A percentile compares a stretch with the other conserved stretches of the same genome.
Evolutionary conservation across 2,329 filamentous ascomycete genomes (phyloP).

Genomic region (Fusarium secorum): DNA sequence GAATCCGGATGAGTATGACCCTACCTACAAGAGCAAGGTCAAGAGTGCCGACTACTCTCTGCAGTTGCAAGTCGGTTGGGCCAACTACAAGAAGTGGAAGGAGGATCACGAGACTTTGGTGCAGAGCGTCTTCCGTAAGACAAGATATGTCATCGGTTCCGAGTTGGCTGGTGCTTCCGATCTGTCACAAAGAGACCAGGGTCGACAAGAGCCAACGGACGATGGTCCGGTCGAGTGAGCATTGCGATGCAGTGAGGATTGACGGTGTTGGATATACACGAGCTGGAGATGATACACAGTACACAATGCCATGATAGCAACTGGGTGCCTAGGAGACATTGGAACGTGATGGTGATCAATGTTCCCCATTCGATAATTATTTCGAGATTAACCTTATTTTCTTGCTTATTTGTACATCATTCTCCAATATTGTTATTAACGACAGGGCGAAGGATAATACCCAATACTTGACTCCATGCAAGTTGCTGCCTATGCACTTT

Average conservation of each 20-base stretch:
- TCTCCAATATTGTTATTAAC: not conserved
- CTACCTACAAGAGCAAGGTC: not conserved
- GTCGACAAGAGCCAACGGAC: not conserved
- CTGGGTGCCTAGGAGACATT: not conserved
- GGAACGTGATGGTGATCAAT: too few species aligned
- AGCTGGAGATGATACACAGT: too few species aligned
- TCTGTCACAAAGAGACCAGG: not conserved
- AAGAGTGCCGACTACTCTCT: not conserved
- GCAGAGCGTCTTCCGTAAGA: not conserved
- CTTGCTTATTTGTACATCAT: fast-evolving
- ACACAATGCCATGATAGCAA: not conserved
- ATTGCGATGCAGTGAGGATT: fast-evolving
- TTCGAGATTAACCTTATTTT: not conserved
- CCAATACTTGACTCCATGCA: not conserved
- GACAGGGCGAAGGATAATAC: not conserved
- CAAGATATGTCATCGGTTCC: not conserved
- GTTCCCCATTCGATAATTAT: not conserved
- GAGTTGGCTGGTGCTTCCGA: not conserved
- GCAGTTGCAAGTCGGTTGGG: not conserved
- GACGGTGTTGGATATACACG: fast-evolving
- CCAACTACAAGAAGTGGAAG: not conserved
- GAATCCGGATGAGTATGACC: not conserved
- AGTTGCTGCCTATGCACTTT: not conserved
- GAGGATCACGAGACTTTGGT: not conserved
- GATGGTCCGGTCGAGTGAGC: not conserved